Evolutionary conservation across 139 green algal genomes (phyloP), one percentile per base, ranked within the genome.

Genomic region (Astrephomene gubernaculifera): DNA sequence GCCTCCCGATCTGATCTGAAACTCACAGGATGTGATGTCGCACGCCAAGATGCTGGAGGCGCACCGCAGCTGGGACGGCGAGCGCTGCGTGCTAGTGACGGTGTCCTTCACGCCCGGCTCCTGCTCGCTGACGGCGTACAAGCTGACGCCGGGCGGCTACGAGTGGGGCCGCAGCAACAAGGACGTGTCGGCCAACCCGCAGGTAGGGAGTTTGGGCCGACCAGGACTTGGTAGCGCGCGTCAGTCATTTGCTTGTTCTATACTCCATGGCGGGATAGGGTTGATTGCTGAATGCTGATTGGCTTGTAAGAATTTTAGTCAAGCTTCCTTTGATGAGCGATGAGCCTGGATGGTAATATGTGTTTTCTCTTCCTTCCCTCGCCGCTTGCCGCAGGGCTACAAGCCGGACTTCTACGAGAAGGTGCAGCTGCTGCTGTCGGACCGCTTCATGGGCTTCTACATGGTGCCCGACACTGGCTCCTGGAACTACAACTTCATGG

Each of bases 401-500:
- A 89, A 92, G 49, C 97, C 97, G 35, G 93, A 90, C 35, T 96
- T 97, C 91, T 99, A 98, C 86, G 97, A 99, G 94, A 98, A 98
- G 91, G 96, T 97, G 69, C 97, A 99, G 96, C 96, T 99, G 95
- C 94, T 99, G 83, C 94, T 99, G 68, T 95, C 87, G 33, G 97
- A 99, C 92, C 94, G 97, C 88, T 99, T 99, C 93, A 97, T 99
- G 92, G 97, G 97, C 88, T 99, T 98, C 83, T 99, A 97, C 93
- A 99, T 99, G 97, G 92, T 96, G 60, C 96, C 95, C 21, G 95
- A 98, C 87, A 90, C 86, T 35, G 86, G 95, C 65, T 90, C 79
- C 76, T 99, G 97, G 97, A 99, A 99, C 89, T 99, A 98, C 92
- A 99, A 99, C 90, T 99, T 99, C 92, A 96, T 96, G 94, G 94